Base-by-base conservation (phyloP, 306 rosid genomes). In the Vigna hirtella region DNA sequence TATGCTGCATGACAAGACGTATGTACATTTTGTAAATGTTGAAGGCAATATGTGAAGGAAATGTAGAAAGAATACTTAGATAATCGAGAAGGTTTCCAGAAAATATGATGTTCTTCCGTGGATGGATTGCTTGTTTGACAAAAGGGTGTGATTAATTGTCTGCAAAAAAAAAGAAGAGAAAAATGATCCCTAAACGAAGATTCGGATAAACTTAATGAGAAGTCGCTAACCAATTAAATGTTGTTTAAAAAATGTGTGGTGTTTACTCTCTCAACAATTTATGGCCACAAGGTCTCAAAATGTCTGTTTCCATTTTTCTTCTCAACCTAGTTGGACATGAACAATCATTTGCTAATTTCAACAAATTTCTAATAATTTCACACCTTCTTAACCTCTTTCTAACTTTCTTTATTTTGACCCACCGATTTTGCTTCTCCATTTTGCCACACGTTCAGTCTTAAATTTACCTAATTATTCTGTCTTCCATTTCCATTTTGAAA, bases 181-280 rank as follows among this genome's bases (percentile, higher is more conserved):
- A 22, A 42, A 72, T 16, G 59, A 40, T 38, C 69, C 43, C 15
- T 63, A 9, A 30, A 70, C 9, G 51, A 55, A 72, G 58, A 64
- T 53, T 50, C 18, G 13, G 66, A 61, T 17, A 49, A 57, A 32
- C 38, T 47, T 13, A 17, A 56, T 9, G 24, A 16, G 36, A 49
- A 70, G 64, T 7, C 2, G 2, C 14, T 69, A 63, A 64, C 70
- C 40, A 71, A 43, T 4, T 70, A 53, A 17, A 26, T 64, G 6
- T 55, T 72, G 76, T 77, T 77, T 66, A 77, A 66, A 58, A 82
- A 58, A 82, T 28, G 22, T 57, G 72, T 66, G 79, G 77, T 26
- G 20, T 56, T 66, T 10, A 3, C 34, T 9, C 4, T 38, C 11
- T 38, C 65, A 59, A 74, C 67, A 58, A 51, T 45, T 70, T 47